Base-by-base conservation (phyloP, 1,284 basidiomycete species). In the Inonotus hispidus region DNA sequence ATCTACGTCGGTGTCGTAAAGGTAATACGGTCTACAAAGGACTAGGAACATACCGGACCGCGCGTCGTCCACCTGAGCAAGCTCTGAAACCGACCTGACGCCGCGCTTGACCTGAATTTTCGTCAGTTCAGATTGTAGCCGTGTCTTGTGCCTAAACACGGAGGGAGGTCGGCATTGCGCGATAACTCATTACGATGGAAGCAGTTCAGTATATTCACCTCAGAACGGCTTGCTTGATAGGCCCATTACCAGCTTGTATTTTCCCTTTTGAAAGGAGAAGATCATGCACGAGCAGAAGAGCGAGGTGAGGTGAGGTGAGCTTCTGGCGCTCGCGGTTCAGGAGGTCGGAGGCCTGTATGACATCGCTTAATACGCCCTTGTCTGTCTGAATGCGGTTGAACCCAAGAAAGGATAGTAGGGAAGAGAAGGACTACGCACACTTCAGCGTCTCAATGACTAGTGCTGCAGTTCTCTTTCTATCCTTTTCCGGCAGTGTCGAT, bases 391-490 rank as follows among this genome's bases (percentile, higher is more conserved):
- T 39, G 38, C 46, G 23, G 49, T 21, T 50, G 29, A 38, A 55
- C 35, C 47, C 23, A 25, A 14, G 56, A 32, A 57, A 61, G 63
- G 25, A 56, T 14, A 19, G 35, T 46, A 10, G 1, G 43, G 47
- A 56, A 1, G 32, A 41, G 21, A 49, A 19, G 14, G 64, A 21
- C 16, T 52, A 69, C 88, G 77, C 74, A 95, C 94, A 95, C 81
- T 95, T 95, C 52, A 97, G 76, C 0, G 93, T 95, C 76, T 95
- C 92, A 57, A 96, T 94, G 38, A 95, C 84, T 37, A 95, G 82
- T 56, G 87, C 88, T 49, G 86, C 81, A 1, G 83, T 87, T 60
- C 90, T 81, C 72, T 91, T 93, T 69, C 91, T 82, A 68, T 87
- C 83, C 69, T 87, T 90, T 68, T 87, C 82, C 14, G 88, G 83